Evolutionary conservation across 2,329 filamentous ascomycete genomes (phyloP).

Genomic region (Aureobasidium mangrovei): DNA sequence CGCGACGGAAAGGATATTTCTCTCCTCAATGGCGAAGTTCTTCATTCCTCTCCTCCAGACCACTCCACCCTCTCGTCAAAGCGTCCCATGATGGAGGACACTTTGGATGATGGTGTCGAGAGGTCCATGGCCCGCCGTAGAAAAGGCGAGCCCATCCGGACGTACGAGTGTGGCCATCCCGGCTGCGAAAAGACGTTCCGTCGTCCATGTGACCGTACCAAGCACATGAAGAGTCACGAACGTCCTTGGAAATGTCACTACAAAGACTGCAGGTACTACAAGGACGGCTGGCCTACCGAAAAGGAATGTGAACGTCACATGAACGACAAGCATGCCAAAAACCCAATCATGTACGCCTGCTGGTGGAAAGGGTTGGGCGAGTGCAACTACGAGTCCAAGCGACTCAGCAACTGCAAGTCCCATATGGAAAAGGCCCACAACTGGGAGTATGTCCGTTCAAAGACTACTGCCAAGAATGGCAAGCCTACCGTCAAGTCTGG

Average conservation of each 20-base stretch:
- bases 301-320: constrained; percentile 94
- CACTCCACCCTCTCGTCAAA: constrained; percentile 32
- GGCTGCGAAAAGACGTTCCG: constrained; percentile 93
- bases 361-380: constrained; percentile 51
- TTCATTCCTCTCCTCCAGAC: constrained; percentile 27
- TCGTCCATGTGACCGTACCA: constrained; percentile 91
- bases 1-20: constrained; percentile 74
- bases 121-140: constrained; percentile 93
- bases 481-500: constrained; percentile 43
- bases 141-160: constrained; percentile 61
- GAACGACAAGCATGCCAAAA: constrained; percentile 86
- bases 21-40: constrained; percentile 42
- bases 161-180: constrained; percentile 52
- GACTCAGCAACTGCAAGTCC: constrained; percentile 94
- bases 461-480: constrained; percentile 60
- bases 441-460: constrained; percentile 84
- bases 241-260: constrained; percentile 90
- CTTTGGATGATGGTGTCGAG: constrained; percentile 73
- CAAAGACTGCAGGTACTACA: constrained; percentile 77
- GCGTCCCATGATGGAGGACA: constrained; percentile 50
- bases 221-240: constrained; percentile 96
- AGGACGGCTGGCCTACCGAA: constrained; percentile 89
- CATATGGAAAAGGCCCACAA: constrained; percentile 97
- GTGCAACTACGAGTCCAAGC: constrained; percentile 90
- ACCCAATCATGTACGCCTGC: constrained; percentile 77